Evolutionary conservation across 352 stramenopile genomes (phyloP), one percentile per base, ranked within the genome.

Genomic region (Globisporangium carolinianum): DNA sequence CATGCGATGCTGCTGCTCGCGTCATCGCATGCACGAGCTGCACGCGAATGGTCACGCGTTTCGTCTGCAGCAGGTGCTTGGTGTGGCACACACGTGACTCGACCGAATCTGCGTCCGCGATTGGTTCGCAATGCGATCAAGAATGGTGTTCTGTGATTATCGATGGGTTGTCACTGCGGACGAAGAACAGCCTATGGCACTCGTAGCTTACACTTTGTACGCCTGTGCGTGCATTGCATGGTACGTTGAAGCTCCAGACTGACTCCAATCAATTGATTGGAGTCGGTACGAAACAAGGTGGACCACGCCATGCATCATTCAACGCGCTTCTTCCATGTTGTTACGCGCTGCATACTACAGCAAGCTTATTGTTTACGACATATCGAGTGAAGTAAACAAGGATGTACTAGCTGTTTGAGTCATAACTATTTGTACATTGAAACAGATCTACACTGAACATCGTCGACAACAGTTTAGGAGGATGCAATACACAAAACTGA

Each of bases 231-330:
- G 7, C n/a, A 35, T 3, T 14, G 39, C 7, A 38, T 10, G 18
- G 7, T 17, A 39, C 9, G 35, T 52, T 52, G 47, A 39, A 52
- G 47, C 18, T 52, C 6, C 46, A 35, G 18, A 9, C 12, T 8
- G 47, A 52, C 47, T 52, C 47, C 47, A 52, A 52, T 52, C 47
- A 52, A 37, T 41, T 17, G 47, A 52, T 52, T 52, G 32, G 47
- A 52, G 32, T 50, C 41, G 15, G 6, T 9, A 24, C 15, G 15
- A 32, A 48, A 47, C 24, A 2, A 4, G 1, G 41, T 46, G 41
- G 41, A 46, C 41, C 41, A 46, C 41, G 6, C 15, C 41, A 46
- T 15, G 24, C 24, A 2, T 3, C 24, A 3, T 32, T 43, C 11
- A 43, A 43, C 39, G 5, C 39, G 7, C 3, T 32, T 32, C 24